Evolutionary conservation across 1,284 basidiomycete genomes (phyloP).

Genomic region (Sporisorium scitamineum): DNA sequence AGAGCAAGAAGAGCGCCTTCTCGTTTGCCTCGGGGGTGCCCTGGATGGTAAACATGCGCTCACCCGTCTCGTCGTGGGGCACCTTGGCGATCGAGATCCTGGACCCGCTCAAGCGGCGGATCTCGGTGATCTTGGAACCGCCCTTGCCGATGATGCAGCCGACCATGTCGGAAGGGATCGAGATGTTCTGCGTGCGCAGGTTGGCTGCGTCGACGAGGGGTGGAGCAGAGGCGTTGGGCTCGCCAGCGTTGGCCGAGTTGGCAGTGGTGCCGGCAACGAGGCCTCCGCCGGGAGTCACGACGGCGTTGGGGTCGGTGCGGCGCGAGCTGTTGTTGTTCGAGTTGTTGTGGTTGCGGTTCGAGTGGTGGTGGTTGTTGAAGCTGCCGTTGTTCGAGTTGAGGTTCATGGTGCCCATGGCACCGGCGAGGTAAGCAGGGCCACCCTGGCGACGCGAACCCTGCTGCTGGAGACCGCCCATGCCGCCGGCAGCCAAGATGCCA

Average conservation of each 20-base stretch:
- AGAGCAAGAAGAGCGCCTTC: slow-evolving; percentile 88
- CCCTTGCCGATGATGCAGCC: slow-evolving; percentile 84
- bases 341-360: slow-evolving; percentile 3
- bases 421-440: slow-evolving; percentile 70
- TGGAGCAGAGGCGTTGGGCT: slow-evolving; percentile 49
- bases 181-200: slow-evolving; percentile 97
- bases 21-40: slow-evolving; percentile 82
- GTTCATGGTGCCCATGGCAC: slow-evolving; percentile 43
- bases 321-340: slow-evolving; percentile 19
- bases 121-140: slow-evolving; percentile 98
- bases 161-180: slow-evolving; percentile 91
- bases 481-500: slow-evolving; percentile 72
- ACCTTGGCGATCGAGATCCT: slow-evolving; percentile 98
- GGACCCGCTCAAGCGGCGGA: slow-evolving; percentile 93
- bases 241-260: slow-evolving; percentile 61
- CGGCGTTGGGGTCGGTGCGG: slow-evolving; percentile 57
- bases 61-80: slow-evolving; percentile 96
- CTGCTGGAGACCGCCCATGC: slow-evolving; percentile 63
- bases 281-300: slow-evolving; percentile 62
- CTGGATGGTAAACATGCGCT: slow-evolving; percentile 99
- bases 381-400: slow-evolving; percentile 22
- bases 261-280: slow-evolving; percentile 59
- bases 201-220: slow-evolving; percentile 74
- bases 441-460: slow-evolving; percentile 59
- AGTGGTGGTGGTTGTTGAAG: slow-evolving; percentile 32